Evolutionary conservation across 1,284 basidiomycete genomes (phyloP), one percentile per base, ranked within the genome.

Genomic region (Ceratobasidium sp.): DNA sequence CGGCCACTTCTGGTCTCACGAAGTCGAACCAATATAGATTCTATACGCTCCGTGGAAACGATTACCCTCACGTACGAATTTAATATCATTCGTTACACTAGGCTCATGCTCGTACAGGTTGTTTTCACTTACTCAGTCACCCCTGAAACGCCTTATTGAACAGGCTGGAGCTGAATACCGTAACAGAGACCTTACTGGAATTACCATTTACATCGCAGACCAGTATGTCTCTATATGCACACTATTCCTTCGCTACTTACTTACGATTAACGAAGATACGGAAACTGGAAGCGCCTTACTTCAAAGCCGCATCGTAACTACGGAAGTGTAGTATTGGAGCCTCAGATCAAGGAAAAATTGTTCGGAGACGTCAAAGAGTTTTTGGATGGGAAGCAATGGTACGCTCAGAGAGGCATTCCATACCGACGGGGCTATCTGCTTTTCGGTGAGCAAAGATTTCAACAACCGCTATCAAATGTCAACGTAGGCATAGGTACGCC

Each of bases 361-460:
- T 81, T 89, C 8, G 80, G 83, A 20, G 89, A 90, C 78, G 86
- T 86, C 0, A 82, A 82, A 15, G 88, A 89, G 64, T 90, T 90
- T 78, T 80, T 89, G 17, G 81, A 83, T 20, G 84, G 85, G 3
- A 88, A 89, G 78, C 82, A 84, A n/a, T 90, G 88, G 88, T 83
- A 81, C 54, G 78, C 77, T 54, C 83, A 86, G 63, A 86, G 87
- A 4, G 89, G 89, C 0, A 89, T 90, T 67, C 89, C 89, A 0
- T 86, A 89, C 80, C 84, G 87, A 23, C 83, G 88, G 58, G 89
- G 89, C 0, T 89, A 89, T 79, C 81, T 90, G 20, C 82, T 90
- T 15, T 84, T 88, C 81, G 89, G 89, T 2, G 87, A 87, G 53
- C 87, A 88, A 17, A 88, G 88, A 7, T 23, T 33, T 35, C 33